Evolutionary conservation across 2,329 filamentous ascomycete genomes (phyloP).

Genomic region (Apiospora arundinis): DNA sequence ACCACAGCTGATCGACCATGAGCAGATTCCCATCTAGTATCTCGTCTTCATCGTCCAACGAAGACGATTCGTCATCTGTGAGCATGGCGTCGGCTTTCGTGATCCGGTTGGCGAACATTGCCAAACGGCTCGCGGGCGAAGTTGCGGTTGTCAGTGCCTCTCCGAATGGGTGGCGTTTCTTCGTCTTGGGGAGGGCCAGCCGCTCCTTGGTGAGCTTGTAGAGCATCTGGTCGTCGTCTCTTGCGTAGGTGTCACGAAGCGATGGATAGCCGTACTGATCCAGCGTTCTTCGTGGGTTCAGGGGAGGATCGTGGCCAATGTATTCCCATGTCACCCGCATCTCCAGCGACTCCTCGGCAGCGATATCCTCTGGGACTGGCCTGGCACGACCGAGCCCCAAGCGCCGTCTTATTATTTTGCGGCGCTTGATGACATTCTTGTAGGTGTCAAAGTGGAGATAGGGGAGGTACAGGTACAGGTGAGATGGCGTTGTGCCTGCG

Average conservation of each 20-base stretch:
- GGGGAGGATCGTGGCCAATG: conserved; percentile 63
- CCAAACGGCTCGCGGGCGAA: conserved; percentile 31
- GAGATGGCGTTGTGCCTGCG: conserved; percentile 32
- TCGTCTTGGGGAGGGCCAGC: conserved; percentile 23
- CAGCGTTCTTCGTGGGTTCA: conserved; percentile 66
- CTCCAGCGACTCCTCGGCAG: conserved; percentile 61
- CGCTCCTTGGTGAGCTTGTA: conserved; percentile 68
- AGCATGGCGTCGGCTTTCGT: conserved; percentile 25
- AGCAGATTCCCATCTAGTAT: conserved; percentile 62
- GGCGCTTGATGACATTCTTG: conserved; percentile 60
- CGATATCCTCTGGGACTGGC: conserved; percentile 61
- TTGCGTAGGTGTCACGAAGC: conserved; percentile 62
- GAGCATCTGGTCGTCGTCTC: conserved; percentile 71
- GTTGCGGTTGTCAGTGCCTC: not conserved
- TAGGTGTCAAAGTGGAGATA: conserved; percentile 72
- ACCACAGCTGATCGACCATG: conserved; percentile 73
- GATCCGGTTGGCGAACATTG: conserved; percentile 29
- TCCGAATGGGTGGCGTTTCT: conserved; percentile 35
- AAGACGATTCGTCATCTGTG: conserved; percentile 38
- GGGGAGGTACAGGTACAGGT: conserved; percentile 60
- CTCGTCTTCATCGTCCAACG: conserved; percentile 40
- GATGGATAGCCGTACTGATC: conserved; percentile 71
- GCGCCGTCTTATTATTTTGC: conserved; percentile 59
- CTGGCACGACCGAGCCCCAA: conserved; percentile 59
- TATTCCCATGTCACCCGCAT: conserved; percentile 68